Conservation (phyloP, 306 rosid species). For the Inga leiocalycina region DNA sequence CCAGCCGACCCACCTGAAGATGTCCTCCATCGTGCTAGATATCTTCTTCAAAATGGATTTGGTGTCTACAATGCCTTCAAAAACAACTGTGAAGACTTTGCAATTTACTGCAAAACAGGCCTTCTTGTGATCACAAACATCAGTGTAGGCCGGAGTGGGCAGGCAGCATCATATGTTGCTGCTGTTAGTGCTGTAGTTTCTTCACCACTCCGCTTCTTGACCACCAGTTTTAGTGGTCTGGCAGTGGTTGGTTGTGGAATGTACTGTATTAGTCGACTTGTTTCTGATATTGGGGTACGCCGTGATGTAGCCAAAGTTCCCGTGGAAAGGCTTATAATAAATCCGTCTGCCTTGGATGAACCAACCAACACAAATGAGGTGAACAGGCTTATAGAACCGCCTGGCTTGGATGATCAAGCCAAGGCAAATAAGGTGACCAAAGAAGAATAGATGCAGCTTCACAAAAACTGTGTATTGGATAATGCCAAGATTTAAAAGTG, state of each 20-base stretch:
- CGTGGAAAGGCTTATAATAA: conserved; percentile 59
- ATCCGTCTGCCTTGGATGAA: conserved; percentile 30
- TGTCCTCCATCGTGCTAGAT: conserved; percentile 62
- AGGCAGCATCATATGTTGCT: conserved; percentile 62
- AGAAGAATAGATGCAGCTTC: conserved; percentile 38
- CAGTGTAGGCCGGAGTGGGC: conserved; percentile 77
- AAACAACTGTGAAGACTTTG: conserved; percentile 87
- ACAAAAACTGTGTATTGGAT: not conserved
- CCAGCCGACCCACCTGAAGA: conserved; percentile 56
- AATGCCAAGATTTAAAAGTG: conserved; percentile 13
- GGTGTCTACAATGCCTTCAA: conserved; percentile 65
- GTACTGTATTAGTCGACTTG: conserved; percentile 57
- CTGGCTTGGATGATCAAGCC: conserved; percentile 36
- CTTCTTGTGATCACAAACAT: conserved; percentile 59
- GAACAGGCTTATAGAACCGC: conserved; percentile 48
- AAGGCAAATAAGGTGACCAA: conserved; percentile 31
- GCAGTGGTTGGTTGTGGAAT: conserved; percentile 52
- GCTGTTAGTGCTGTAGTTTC: conserved; percentile 59
- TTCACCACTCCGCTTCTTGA: conserved; percentile 60
- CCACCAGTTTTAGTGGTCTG: conserved; percentile 58
- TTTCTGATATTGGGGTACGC: conserved; percentile 73
- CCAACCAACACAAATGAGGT: conserved; percentile 20
- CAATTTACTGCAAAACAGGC: conserved; percentile 89
- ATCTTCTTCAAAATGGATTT: conserved; percentile 80
- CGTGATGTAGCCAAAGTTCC: conserved; percentile 68